These are phyloP conservation scores for Mycena vitilis DNA, from an alignment of 768 basidiomycete genomes.

Conservation along the genomic window DNA sequence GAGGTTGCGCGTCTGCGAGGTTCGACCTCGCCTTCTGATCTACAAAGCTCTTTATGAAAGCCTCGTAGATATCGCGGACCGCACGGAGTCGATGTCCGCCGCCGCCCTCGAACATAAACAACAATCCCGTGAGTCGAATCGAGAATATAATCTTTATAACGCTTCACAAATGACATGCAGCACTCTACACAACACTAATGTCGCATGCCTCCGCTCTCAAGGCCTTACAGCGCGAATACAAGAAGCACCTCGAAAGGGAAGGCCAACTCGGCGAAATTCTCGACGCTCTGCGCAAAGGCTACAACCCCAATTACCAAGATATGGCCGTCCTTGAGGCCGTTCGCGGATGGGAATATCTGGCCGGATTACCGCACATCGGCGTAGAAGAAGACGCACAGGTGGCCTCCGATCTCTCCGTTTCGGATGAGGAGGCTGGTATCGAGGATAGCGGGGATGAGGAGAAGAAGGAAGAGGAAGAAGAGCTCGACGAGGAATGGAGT, in stretches of 20 bases:
- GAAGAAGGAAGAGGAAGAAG: conserved; percentile 55
- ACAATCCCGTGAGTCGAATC: conserved; percentile 74
- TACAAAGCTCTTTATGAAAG: not conserved
- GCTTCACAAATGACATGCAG: conserved; percentile 52
- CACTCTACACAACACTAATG: conserved; percentile 81
- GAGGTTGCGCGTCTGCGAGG: conserved; percentile 83
- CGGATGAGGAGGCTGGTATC: conserved; percentile 46
- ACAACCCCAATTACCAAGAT: conserved; percentile 99
- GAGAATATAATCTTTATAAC: not conserved
- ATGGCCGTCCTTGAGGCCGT: conserved; percentile 99
- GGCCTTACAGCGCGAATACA: conserved; percentile 78
- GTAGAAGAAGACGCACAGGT: conserved; percentile 63
- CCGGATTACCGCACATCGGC: conserved; percentile 77
- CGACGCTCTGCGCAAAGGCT: conserved; percentile 80
- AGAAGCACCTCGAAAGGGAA: conserved; percentile 80
- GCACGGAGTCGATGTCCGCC: conserved; percentile 81
- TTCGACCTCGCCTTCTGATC: conserved; percentile 41
- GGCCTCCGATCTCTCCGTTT: conserved; percentile 45
- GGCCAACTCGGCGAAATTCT: conserved; percentile 86
- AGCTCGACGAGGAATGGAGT: conserved; percentile 69
- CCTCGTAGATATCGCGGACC: conserved; percentile 76
- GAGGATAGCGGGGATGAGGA: conserved; percentile 48
- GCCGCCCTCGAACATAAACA: conserved; percentile 88
- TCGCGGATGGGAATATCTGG: conserved; percentile 88
- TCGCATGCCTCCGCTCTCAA: conserved; percentile 81